Base-by-base conservation (phyloP, 495 filamentous ascomycete genomes). In the Staphylotrichum longicolle region DNA sequence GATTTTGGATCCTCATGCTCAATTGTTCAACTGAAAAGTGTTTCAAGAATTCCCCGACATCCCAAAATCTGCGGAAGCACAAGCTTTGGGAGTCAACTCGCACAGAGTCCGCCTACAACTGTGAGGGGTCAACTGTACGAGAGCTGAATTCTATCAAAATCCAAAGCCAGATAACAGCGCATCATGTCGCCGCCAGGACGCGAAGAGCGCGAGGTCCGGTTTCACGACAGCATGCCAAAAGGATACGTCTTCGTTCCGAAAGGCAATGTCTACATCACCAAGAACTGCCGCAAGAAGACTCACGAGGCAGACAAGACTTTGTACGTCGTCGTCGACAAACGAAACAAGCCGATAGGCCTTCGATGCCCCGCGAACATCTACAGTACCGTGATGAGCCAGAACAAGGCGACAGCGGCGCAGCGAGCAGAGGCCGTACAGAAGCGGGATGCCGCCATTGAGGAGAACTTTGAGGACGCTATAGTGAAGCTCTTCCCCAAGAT, bases 251-350 rank as follows among this genome's bases (percentile, higher is more conserved):
- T 75, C 27, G 69, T 78, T 20, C 66, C 58, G 11, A 77, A 74
- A 41, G 76, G 77, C 54, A 63, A 76, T 57, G 52, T 63, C 2
- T 80, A 75, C 63, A 61, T 73, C 33, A 79, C 77, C 34, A 64
- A 62, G 27, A 42, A 75, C 63, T 79, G 75, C 61, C 72, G 74
- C 35, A 61, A 63, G n/a, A 54, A 62, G 15, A 74, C 76, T 4
- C 68, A 68, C n/a, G 63, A 47, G 9, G 65, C 68, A 15, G 58
- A 57, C 30, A 54, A 69, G 40, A 58, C 60, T 5, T 56, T 79
- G 2, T 80, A 74, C 41, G 64, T 74, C 3, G 77, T 79, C 12
- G 15, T 66, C 9, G 55, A 73, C 50, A 55, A 57, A 4, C 46
- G 48, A 9, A 57, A 63, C 14, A 69, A 66, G 39, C 61, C 46